These are phyloP conservation scores for Chaetoceros tenuissimus DNA, from an alignment of 108 stramenopile genomes.

Conservation along the genomic window DNA sequence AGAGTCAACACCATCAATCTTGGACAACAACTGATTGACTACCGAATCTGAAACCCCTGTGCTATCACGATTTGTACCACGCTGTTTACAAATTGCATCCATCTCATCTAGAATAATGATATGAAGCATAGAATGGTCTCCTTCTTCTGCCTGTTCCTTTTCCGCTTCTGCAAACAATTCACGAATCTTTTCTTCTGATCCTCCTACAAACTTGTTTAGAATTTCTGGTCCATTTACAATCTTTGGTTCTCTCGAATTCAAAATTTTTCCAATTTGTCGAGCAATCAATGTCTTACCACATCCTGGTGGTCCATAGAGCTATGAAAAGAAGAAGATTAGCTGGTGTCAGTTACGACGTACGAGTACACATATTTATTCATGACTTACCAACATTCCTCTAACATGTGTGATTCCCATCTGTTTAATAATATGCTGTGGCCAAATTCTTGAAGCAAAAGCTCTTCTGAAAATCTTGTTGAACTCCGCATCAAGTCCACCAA, in stretches of 20 bases:
- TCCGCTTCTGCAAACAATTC: slow-evolving; percentile 93
- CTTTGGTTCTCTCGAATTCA: slow-evolving; percentile 96
- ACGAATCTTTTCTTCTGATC: slow-evolving; percentile 93
- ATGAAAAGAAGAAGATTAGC: slow-evolving; percentile 9
- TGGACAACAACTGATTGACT: slow-evolving; percentile 98
- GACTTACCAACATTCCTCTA: slow-evolving; percentile 93
- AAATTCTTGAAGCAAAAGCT: slow-evolving; percentile 96
- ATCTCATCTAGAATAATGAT: slow-evolving; percentile 99
- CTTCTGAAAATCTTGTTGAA: slow-evolving; percentile 98
- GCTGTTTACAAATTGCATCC: slow-evolving; percentile 97
- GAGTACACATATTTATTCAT: slow-evolving; percentile 6
- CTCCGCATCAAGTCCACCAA: slow-evolving; percentile 94
- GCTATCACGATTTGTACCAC: slow-evolving; percentile 87
- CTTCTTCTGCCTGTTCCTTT: slow-evolving; percentile 85
- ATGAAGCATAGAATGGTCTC: slow-evolving; percentile 93
- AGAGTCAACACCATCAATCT: slow-evolving; percentile 98
- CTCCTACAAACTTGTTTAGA: slow-evolving; percentile 96
- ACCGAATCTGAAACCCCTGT: slow-evolving; percentile 96
- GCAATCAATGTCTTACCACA: slow-evolving; percentile 99
- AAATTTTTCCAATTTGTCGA: slow-evolving; percentile 94
- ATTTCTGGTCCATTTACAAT: slow-evolving; percentile 99
- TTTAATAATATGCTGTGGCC: slow-evolving; percentile 89
- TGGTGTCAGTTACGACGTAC: neutral
- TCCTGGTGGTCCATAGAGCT: slow-evolving; percentile 85
- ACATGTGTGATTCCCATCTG: slow-evolving; percentile 98